These are phyloP conservation scores for Sarcodon aspratus DNA, from an alignment of 768 basidiomycete genomes.

Conservation along the genomic window DNA sequence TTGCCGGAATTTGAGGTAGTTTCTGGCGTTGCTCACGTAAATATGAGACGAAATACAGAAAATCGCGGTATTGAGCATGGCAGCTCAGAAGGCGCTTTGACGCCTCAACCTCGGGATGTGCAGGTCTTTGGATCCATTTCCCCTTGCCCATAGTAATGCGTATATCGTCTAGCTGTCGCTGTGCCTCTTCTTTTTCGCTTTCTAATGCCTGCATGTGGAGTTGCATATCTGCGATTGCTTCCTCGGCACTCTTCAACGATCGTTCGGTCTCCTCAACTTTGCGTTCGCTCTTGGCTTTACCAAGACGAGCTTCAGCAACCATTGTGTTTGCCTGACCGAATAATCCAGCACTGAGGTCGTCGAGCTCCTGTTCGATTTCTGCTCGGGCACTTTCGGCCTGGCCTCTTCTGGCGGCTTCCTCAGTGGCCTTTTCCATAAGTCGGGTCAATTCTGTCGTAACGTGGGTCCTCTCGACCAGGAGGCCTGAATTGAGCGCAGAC, in stretches of 20 bases:
- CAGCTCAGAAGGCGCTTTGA: conserved; percentile 43
- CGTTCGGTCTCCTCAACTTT: conserved; percentile 69
- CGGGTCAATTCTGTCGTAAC: conserved; percentile 88
- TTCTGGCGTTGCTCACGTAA: conserved; percentile 29
- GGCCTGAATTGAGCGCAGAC: conserved; percentile 80
- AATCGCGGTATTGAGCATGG: conserved; percentile 75
- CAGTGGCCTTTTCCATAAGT: conserved; percentile 90
- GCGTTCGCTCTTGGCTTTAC: conserved; percentile 53
- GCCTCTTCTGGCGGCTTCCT: conserved; percentile 85
- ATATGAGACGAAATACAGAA: conserved; percentile 65
- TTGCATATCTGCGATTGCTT: conserved; percentile 78
- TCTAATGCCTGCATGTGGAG: conserved; percentile 70
- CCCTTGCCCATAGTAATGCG: conserved; percentile 50
- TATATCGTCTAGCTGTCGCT: conserved; percentile 39
- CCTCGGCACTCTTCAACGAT: conserved; percentile 75
- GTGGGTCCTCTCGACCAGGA: conserved; percentile 84
- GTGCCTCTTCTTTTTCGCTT: conserved; percentile 52
- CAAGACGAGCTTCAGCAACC: conserved; percentile 88
- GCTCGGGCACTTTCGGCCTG: conserved; percentile 77
- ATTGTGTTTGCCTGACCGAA: conserved; percentile 94
- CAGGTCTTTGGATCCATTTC: conserved; percentile 45
- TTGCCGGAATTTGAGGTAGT: conserved; percentile 28
- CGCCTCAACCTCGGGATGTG: conserved; percentile 12
- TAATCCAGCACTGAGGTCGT: conserved; percentile 83
- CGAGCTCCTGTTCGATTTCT: conserved; percentile 88